Base-by-base conservation (phyloP, 2,329 filamentous ascomycete genomes). In the Diaporthe eres region DNA sequence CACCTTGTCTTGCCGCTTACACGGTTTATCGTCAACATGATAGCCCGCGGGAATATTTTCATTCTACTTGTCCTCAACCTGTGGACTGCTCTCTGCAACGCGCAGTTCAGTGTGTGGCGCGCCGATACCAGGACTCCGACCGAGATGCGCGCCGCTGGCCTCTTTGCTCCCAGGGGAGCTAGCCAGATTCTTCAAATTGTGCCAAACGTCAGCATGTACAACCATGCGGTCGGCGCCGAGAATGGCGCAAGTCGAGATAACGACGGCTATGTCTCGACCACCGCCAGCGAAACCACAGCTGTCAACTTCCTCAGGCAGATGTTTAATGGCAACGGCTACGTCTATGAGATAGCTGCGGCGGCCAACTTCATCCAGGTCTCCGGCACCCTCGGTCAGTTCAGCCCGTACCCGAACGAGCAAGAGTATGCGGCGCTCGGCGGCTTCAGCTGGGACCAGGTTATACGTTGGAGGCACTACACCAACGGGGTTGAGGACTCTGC, bases 361-460 rank as follows among this genome's bases (percentile, higher is more conserved):
- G 63, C 63, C 63, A 67, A 67, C 44, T 67, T 67, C 19, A 51
- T 67, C 63, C 63, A 67, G 63, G 63, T 67, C 44, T 28, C 63
- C 5, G 63, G 63, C 19, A 67, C 63, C 19, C 63, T 67, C 19
- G 44, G 63, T 2, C 28, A 67, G 44, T 67, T 67, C 63, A 67
- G 44, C 44, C 63, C 44, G 28, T 67, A 51, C 63, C 63, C 63
- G 19, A 51, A 67, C 17, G 44, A 67, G 44, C 63, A 37, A 15
- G 63, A 67, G 28, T 67, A 67, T 5, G 44, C 63, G 28, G 63
- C 63, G 28, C 63, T 67, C 63, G 63, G 63, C 44, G 63, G 63
- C 44, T 67, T 51, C 44, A 67, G 63, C 63, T 67, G 63, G 63
- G 63, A 67, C 9, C 63, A 67, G 44, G 63, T 67, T 28, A 67